Conservation (phyloP, 2,329 filamentous ascomycete species). For the Fusarium sp. region DNA sequence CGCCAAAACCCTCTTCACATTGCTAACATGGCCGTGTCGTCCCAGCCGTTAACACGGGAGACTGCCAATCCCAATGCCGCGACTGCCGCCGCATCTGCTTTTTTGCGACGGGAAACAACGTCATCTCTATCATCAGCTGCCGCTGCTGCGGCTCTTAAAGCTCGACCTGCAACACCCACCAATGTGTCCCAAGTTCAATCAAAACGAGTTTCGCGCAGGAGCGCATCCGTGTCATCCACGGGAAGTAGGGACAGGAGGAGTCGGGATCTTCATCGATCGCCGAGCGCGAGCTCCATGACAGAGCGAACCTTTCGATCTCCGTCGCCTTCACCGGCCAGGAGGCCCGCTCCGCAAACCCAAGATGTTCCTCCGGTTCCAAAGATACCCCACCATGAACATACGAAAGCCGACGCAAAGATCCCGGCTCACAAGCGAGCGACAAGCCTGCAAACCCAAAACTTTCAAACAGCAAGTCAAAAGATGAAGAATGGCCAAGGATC, state of each 20-base stretch:
- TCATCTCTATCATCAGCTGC: conserved; percentile 82
- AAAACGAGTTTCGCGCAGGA: conserved; percentile 83
- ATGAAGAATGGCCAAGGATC: conserved; percentile 58
- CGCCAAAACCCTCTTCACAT: conserved; percentile 3
- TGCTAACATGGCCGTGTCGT: conserved; percentile 48
- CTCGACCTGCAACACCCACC: conserved; percentile 81
- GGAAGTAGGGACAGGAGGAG: conserved; percentile 62
- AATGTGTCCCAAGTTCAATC: conserved; percentile 87
- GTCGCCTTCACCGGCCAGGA: conserved; percentile 74
- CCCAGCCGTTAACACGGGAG: conserved; percentile 72
- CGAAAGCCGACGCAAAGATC: conserved; percentile 45
- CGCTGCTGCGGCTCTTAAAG: conserved; percentile 85
- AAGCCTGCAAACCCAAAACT: conserved; percentile 62
- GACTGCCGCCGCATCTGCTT: conserved; percentile 84
- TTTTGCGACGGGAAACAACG: conserved; percentile 75
- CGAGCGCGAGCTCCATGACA: conserved; percentile 85
- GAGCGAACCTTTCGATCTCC: conserved; percentile 88
- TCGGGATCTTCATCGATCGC: conserved; percentile 70
- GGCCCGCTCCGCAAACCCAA: conserved; percentile 55
- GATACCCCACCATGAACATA: conserved; percentile 67
- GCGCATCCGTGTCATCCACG: conserved; percentile 77
- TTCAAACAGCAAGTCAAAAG: conserved; percentile 68
- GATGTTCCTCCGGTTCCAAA: conserved; percentile 81
- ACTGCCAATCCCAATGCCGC: conserved; percentile 80
- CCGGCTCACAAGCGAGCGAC: conserved; percentile 56